Conservation (phyloP, 768 basidiomycete genomes). For the Naganishia randhawae region DNA sequence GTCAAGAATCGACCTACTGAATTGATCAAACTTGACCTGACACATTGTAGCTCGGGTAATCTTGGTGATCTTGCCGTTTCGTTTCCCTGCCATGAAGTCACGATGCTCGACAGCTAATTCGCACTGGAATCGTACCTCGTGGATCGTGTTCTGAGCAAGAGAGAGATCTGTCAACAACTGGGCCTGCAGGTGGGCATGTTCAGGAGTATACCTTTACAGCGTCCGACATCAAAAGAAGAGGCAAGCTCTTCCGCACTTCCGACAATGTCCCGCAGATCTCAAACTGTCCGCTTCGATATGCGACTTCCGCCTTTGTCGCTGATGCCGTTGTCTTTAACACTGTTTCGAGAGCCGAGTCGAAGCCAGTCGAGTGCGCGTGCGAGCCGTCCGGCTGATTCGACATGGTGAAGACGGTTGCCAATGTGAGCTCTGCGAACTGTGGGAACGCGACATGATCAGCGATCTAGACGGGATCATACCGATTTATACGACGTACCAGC, state of each 20-base stretch:
- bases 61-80: constrained; percentile 99
- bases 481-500: constrained; percentile 61
- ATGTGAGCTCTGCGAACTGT: constrained; percentile 90
- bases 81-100: constrained; percentile 95
- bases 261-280: constrained; percentile 92
- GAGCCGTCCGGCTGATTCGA: neutral
- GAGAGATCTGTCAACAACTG: constrained; percentile 44
- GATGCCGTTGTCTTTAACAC: constrained; percentile 82
- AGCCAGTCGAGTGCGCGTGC: neutral
- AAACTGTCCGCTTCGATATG: constrained; percentile 96
- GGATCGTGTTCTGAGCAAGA: constrained; percentile 70
- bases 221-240: constrained; percentile 83
- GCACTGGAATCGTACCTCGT: constrained; percentile 96
- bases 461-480: neutral
- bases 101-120: constrained; percentile 96
- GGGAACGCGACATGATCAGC: neutral
- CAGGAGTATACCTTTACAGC: constrained; percentile 69
- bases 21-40: constrained; percentile 61
- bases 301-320: constrained; percentile 83
- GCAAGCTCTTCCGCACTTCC: constrained; percentile 80
- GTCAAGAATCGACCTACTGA: constrained; percentile 1
- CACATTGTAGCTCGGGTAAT: constrained; percentile 97
- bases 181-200: constrained; percentile 1
- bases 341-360: constrained; percentile 52
- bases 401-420: constrained; percentile 54